Evolutionary conservation across 805 yeast species (phyloP).

Genomic region (Wickerhamiella spandovensis): DNA sequence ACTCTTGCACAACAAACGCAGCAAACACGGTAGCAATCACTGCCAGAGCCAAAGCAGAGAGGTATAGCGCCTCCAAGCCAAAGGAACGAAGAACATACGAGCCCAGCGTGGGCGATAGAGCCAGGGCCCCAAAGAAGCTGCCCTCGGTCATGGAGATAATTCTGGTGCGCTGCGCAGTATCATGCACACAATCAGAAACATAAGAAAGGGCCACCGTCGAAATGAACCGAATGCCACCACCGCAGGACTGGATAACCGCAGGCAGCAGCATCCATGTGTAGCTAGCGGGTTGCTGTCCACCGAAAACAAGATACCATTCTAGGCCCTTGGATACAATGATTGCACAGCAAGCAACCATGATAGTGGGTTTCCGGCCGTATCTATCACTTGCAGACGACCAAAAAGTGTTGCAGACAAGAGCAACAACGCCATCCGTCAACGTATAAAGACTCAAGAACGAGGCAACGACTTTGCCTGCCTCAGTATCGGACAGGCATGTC

Average conservation of each 20-base stretch:
- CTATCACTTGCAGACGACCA: conserved; percentile 16
- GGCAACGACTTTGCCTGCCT: conserved; percentile 12
- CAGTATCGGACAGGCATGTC: conserved; percentile 12
- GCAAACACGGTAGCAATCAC: conserved; percentile 6
- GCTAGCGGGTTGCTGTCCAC: conserved; percentile 8
- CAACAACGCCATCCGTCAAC: conserved; percentile 7
- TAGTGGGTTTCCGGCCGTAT: conserved; percentile 16
- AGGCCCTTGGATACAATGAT: conserved; percentile 7
- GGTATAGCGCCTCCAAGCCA: conserved; percentile 12
- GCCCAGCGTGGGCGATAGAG: conserved; percentile 17
- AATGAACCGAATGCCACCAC: conserved; percentile 14
- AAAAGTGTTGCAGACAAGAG: conserved; percentile 10
- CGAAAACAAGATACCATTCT: conserved; percentile 17
- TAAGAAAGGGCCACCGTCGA: conserved; percentile 10
- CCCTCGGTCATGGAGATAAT: conserved; percentile 16
- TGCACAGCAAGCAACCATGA: conserved; percentile 10
- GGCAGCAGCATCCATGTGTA: conserved; percentile 18
- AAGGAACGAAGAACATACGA: conserved; percentile 8
- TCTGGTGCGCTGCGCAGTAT: conserved; percentile 13
- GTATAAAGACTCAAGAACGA: conserved; percentile 10
- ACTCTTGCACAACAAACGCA: conserved; percentile 11
- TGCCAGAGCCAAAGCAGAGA: conserved; percentile 5
- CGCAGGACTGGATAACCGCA: conserved; percentile 12
- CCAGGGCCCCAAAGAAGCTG: conserved; percentile 13
- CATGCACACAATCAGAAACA: conserved; percentile 16